Conservation (phyloP, 495 filamentous ascomycete genomes). For the Tuber microsphaerosporum region DNA sequence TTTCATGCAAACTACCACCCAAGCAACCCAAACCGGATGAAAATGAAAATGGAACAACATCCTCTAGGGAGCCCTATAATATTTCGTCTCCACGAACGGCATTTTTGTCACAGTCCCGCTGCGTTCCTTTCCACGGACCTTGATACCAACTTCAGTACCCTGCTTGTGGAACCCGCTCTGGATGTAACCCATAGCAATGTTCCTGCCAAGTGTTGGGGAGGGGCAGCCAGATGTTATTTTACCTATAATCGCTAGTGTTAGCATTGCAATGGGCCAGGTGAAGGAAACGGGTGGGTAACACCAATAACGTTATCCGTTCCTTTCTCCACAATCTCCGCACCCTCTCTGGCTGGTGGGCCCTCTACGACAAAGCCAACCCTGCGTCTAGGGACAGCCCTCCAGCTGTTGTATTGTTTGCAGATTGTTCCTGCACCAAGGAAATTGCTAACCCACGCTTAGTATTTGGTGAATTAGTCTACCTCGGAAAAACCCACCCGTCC, state of each 20-base stretch:
- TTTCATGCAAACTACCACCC: not conserved
- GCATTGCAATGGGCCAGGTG: slow-evolving; percentile 28
- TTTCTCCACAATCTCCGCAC: slow-evolving; percentile 65
- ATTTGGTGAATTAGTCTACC: not conserved
- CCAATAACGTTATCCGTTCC: slow-evolving; percentile 52
- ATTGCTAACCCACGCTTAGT: slow-evolving; percentile 30
- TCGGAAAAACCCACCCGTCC: slow-evolving; percentile 52
- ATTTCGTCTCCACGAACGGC: slow-evolving; percentile 85
- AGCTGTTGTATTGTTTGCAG: slow-evolving; percentile 30
- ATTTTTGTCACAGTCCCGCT: slow-evolving; percentile 80
- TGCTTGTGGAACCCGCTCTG: slow-evolving; percentile 73
- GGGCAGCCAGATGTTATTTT: slow-evolving; percentile 86
- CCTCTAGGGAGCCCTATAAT: slow-evolving; percentile 49
- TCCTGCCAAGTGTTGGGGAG: slow-evolving; percentile 72
- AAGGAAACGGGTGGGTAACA: slow-evolving; percentile 14
- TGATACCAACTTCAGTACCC: slow-evolving; percentile 72
- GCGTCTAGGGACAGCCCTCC: slow-evolving; percentile 57
- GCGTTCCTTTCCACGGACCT: slow-evolving; percentile 73
- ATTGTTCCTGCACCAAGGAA: slow-evolving; percentile 74
- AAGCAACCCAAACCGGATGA: not conserved
- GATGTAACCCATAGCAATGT: slow-evolving; percentile 95
- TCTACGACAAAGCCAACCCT: slow-evolving; percentile 76
- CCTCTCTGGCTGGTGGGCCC: slow-evolving; percentile 84
- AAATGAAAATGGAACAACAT: not conserved
- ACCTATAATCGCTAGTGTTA: slow-evolving; percentile 44